Percentiles rank a stretch among this genome's conserved stretches.
These are phyloP conservation scores for Mortierella sp. DNA, from an alignment of 371 early-diverging fungal genomes.

Conservation along the genomic window DNA sequence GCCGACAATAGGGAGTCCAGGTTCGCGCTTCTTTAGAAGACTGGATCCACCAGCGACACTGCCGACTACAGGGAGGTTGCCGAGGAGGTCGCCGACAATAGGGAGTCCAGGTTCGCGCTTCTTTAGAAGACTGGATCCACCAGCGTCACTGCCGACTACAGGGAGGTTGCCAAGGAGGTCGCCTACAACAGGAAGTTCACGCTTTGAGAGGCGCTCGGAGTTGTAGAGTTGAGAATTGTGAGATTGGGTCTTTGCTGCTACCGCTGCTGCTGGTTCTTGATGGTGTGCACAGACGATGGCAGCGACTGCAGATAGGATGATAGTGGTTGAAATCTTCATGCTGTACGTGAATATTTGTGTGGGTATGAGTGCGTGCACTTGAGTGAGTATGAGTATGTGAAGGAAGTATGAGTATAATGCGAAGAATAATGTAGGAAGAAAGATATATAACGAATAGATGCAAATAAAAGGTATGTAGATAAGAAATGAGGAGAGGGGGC, in stretches of 20 bases:
- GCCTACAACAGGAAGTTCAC: not conserved
- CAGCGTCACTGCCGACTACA: not conserved
- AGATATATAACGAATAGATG: not conserved
- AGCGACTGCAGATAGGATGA: slow-evolving; percentile 30
- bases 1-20: not conserved
- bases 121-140: not conserved
- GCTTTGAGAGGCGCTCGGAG: slow-evolving; percentile 16
- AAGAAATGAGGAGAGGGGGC: not conserved
- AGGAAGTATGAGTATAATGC: not conserved
- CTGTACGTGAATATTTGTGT: not conserved
- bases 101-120: not conserved
- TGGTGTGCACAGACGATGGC: slow-evolving; percentile 32
- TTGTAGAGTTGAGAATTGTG: slow-evolving; percentile 11
- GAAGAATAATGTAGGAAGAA: not conserved
- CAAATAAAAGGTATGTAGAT: not conserved
- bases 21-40: not conserved
- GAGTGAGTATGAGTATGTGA: not conserved
- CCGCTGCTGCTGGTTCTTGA: not conserved
- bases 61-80: not conserved
- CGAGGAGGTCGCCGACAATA: not conserved
- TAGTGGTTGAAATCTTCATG: slow-evolving; percentile 25
- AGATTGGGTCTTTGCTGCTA: not conserved
- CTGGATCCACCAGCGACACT: not conserved
- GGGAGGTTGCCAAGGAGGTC: not conserved
- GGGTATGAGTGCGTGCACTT: not conserved